Evolutionary conservation across 495 filamentous ascomycete genomes (phyloP).

Genomic region (Lophiostoma macrostomum): DNA sequence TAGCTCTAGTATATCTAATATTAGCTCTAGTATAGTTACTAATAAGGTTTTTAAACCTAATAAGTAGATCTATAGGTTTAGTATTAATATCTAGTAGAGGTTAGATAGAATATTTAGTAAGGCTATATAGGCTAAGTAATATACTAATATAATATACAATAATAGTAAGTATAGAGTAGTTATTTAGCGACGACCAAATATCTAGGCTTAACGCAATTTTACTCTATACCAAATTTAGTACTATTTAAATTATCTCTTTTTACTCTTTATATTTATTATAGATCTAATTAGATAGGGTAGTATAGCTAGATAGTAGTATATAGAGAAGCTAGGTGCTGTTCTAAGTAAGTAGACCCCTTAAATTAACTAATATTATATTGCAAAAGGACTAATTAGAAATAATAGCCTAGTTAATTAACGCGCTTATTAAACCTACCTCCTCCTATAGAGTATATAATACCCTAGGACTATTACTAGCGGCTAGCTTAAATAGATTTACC

Average conservation of each 20-base stretch:
- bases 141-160: neutral
- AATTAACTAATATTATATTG: too few species aligned
- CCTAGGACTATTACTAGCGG: too few species aligned
- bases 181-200: neutral
- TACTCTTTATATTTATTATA: too few species aligned
- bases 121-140: too few species aligned
- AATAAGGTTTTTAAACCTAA: neutral
- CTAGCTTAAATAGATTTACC: too few species aligned
- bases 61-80: neutral
- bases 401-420: too few species aligned
- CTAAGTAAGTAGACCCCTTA: too few species aligned
- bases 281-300: neutral
- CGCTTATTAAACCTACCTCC: too few species aligned
- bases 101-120: neutral
- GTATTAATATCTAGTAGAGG: neutral
- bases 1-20: too few species aligned
- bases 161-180: neutral
- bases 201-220: slow-evolving; percentile 2
- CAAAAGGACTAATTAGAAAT: too few species aligned
- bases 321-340: neutral
- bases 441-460: too few species aligned
- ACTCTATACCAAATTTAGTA: neutral
- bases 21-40: neutral
- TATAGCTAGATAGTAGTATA: neutral
- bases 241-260: neutral